A percentile compares a stretch with the other conserved stretches of the same genome.
Evolutionary conservation across 306 rosid genomes (phyloP).

Genomic region (Vigna nakashimae): DNA sequence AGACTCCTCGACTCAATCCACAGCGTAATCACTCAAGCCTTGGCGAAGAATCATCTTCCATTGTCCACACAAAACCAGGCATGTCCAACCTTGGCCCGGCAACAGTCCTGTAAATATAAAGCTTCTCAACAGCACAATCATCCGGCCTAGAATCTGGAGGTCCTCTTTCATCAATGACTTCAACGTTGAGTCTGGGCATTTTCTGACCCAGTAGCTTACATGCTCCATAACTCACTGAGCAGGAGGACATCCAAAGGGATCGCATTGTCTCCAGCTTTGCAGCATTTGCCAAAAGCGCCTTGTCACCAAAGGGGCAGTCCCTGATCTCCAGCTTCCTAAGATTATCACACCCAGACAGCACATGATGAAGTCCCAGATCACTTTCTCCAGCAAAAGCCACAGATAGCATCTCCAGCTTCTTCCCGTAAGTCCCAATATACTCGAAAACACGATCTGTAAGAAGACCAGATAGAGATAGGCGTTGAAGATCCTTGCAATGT

Average conservation of each 20-base stretch:
- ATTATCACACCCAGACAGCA: constrained; percentile 89
- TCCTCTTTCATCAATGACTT: constrained; percentile 96
- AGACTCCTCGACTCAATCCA: constrained; percentile 9
- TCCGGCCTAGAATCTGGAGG: constrained; percentile 77
- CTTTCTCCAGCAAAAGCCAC: constrained; percentile 95
- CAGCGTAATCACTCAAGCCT: constrained; percentile 47
- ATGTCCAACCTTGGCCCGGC: constrained; percentile 86
- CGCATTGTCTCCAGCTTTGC: constrained; percentile 99
- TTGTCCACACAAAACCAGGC: constrained; percentile 83
- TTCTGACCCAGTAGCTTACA: constrained; percentile 91
- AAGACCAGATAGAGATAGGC: constrained; percentile 90
- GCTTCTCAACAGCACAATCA: constrained; percentile 83
- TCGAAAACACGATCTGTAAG: constrained; percentile 86
- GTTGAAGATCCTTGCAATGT: constrained; percentile 87
- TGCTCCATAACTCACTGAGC: constrained; percentile 91
- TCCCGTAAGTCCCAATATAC: constrained; percentile 72
- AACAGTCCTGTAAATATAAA: constrained; percentile 76
- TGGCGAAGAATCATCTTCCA: constrained; percentile 62
- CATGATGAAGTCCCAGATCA: constrained; percentile 87
- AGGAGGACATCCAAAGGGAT: constrained; percentile 99
- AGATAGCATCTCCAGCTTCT: constrained; percentile 96
- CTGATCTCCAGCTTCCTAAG: constrained; percentile 94
- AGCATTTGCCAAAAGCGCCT: constrained; percentile 97
- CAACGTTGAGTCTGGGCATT: constrained; percentile 88
- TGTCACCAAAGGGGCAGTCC: constrained; percentile 98